These are phyloP conservation scores for Sphaceloma murrayae DNA, from an alignment of 2,329 filamentous ascomycete species.

Conservation along the genomic window DNA sequence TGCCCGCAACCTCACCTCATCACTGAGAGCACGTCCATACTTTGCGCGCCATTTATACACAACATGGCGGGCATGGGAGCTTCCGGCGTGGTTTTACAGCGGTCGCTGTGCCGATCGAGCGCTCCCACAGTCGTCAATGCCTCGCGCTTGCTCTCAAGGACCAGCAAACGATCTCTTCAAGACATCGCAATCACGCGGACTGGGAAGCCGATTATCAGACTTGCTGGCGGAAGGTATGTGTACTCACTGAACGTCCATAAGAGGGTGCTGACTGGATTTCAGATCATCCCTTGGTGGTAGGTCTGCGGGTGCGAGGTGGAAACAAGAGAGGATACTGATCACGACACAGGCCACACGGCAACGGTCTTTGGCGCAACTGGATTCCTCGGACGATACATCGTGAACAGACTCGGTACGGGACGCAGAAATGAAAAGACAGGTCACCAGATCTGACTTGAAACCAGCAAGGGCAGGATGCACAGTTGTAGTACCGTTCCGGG, in stretches of 20 bases:
- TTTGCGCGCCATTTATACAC: neutral
- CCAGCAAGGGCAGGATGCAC: constrained; percentile 86
- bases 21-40: neutral
- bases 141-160: constrained; percentile 26
- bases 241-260: neutral
- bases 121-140: constrained; percentile 22
- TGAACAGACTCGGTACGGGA: constrained; percentile 72
- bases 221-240: constrained; percentile 73
- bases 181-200: constrained; percentile 92
- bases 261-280: constrained; percentile 19
- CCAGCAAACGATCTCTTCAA: constrained; percentile 46
- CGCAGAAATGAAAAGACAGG: neutral
- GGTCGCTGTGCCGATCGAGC: constrained; percentile 28
- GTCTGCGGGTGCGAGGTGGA: constrained; percentile 19
- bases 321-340: constrained; percentile 26
- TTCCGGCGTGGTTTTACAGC: constrained; percentile 27
- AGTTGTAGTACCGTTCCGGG: constrained; percentile 84
- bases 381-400: constrained; percentile 91
- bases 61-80: constrained; percentile 26
- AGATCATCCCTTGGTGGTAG: constrained; percentile 86
- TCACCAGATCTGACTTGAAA: constrained; percentile 12
- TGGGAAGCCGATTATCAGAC: constrained; percentile 85
- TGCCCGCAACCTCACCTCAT: constrained; percentile 4
- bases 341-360: constrained; percentile 68
- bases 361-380: constrained; percentile 98